Evolutionary conservation across 768 basidiomycete species (phyloP), one percentile per base, ranked within the genome.

Genomic region (Pisolithus microcarpus): DNA sequence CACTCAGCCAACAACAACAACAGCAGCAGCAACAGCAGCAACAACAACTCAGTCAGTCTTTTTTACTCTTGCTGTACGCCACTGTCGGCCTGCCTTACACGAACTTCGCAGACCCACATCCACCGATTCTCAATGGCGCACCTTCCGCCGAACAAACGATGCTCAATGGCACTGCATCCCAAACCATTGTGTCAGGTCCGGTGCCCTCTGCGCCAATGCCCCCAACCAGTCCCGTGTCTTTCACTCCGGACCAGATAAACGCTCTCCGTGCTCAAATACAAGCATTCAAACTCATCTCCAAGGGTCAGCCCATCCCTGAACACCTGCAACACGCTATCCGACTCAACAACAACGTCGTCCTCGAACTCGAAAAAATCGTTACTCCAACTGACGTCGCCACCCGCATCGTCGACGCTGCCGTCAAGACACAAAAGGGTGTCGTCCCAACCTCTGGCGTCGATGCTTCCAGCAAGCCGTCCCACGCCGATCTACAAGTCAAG

Each of bases 231-330:
- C 85, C 88, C 37, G 81, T 91, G 28, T 85, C 86, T 5, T 91
- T 94, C 62, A 84, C 87, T 4, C 70, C 64, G 0, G 84, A 87
- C 52, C 91, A 91, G 60, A 82, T 91, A 43, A 74, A 72, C 51
- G 78, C 84, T 9, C 76, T 92, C n/a, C 79, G 86, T 13, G 81
- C 85, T 0, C 90, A 92, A 58, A 91, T 92, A 15, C 78, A 84
- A 45, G 89, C 90, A 4, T 91, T 84, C 72, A 88, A 85, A 61
- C 75, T 81, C 55, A 73, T 92, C 57, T 72, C 73, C 15, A 77
- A 83, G 21, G 81, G 83, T 19, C 63, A 81, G 7, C 80, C 86
- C 15, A 74, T 89, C 38, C 84, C 88, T 13, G 81, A 87, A 11
- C 63, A 76, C 53, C 59, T 92, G 26, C 86, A 85, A 53, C 80